Base-by-base conservation (phyloP, 1,139 yeast species). In the Magnusiomyces ingens region DNA sequence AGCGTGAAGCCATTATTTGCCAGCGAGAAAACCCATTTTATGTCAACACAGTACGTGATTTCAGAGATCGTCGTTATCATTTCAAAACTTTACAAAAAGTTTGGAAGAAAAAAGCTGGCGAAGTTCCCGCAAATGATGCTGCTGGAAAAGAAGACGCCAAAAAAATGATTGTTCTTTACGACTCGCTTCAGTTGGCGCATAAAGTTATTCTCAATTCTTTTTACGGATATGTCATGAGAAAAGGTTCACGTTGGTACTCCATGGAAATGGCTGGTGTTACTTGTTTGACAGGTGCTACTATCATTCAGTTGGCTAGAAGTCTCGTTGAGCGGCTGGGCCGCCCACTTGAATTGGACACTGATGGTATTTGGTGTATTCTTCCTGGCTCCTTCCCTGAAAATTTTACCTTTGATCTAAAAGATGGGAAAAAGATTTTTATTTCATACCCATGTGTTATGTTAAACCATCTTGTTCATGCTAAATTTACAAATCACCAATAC, bases 241-340 rank as follows among this genome's bases (percentile, higher is more conserved):
- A 93, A 65, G 99, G 99, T 38, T 91, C 98, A 0, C 78, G 99
- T 58, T 94, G 99, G 99, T 94, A 91, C 65, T 93, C 99, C 0
- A 91, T 94, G 95, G 99, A 93, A 70, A 94, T 94, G 99, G 99
- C 99, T 0, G 99, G 99, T 58, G 95, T 94, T 17, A 94, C 99
- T 0, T 94, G 99, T 76, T 76, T 91, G 52, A 94, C 99, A 0
- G 99, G 99, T 55, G 97, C 99, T 0, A 89, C 95, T 0, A 93
- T 94, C 61, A 94, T 94, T 72, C 99, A 94, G 70, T 85, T 91
- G 93, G 99, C 99, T 0, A 76, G 99, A 59, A 75, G 85, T 1
- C 74, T 93, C 56, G 97, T 94, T n/a, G 99, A 93, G 67, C 76
- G 97, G 62, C 73, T 94, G 2, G 99, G 99, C 2, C 78, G 99